Evolutionary conservation across 495 filamentous ascomycete species (phyloP), one percentile per base, ranked within the genome.

Genomic region (Talaromyces liani): DNA sequence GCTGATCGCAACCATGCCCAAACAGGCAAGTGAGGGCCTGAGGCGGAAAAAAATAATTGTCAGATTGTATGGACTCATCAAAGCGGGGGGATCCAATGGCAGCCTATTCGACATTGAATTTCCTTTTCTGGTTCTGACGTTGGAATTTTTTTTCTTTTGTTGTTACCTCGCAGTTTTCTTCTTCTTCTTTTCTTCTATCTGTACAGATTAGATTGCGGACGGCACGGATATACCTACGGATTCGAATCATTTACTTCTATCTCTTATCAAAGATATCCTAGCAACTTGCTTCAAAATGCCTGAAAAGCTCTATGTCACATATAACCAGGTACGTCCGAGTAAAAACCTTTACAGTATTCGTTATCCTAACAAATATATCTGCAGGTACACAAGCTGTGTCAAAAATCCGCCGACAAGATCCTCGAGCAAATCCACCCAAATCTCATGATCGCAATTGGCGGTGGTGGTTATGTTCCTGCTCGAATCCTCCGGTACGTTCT

Each of bases 401-500:
- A 96, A 77, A 80, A 84, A 62, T 85, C 91, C 2, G 94, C 93
- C 20, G 81, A 85, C 54, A 77, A 80, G 64, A 96, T 98, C 74
- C 87, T 99, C 65, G 80, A 85, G 71, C 82, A 88, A 2, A 91
- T 96, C 79, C 81, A 89, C 68, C 94, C 94, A 49, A 91, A 96
- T 71, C 88, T 99, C 61, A 97, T 99, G 84, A 95, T 99, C 74
- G 94, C 94, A 70, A 99, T 99, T 71, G 94, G 94, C 65, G 94
- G 94, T 65, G 94, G 94, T 70, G 94, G 94, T 61, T 99, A 97
- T 74, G 91, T 99, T 22, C 94, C 94, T 55, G 94, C 94, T 47
- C 91, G 94, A 64, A 98, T 99, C 76, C 87, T 99, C 62, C 90
- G 93, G 84, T 87, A 78, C 57, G 71, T 66, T 27, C 22, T 24